phyloP scores from a whole-genome alignment of 371 early-diverging fungal species.

The Blakeslea trispora region DNA sequence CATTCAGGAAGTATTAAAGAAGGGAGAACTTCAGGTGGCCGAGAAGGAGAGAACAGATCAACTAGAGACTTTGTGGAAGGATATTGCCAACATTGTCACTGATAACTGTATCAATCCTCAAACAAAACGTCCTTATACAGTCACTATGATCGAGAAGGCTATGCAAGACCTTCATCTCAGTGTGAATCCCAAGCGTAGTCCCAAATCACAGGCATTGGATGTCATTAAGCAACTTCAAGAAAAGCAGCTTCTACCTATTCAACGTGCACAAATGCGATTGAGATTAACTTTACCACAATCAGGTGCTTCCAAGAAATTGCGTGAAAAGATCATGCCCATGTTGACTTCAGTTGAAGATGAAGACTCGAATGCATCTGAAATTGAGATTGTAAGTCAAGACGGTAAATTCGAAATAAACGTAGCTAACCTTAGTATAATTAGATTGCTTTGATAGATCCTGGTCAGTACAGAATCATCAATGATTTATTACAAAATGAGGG shows the following conservation, averaged over 20 bases:
- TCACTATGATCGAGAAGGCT: slow-evolving; percentile 96
- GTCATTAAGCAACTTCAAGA: slow-evolving; percentile 91
- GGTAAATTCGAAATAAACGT: too few species aligned
- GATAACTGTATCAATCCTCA: slow-evolving; percentile 95
- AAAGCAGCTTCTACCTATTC: slow-evolving; percentile 86
- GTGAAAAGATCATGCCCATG: slow-evolving; percentile 73
- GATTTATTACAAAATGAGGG: slow-evolving; percentile 82
- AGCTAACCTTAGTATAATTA: too few species aligned
- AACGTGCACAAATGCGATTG: slow-evolving; percentile 92
- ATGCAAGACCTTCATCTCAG: slow-evolving; percentile 92
- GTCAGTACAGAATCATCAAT: slow-evolving; percentile 81
- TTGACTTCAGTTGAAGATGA: slow-evolving; percentile 87
- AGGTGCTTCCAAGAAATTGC: slow-evolving; percentile 87
- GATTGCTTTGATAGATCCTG: slow-evolving; percentile 91
- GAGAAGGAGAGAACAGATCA: slow-evolving; percentile 92
- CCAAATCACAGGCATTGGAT: slow-evolving; percentile 89
- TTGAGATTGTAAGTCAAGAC: slow-evolving; percentile 80
- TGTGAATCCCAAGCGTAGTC: slow-evolving; percentile 83
- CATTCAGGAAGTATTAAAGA: slow-evolving; percentile 87
- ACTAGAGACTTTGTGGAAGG: slow-evolving; percentile 78
- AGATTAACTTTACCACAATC: slow-evolving; percentile 69
- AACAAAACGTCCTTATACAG: slow-evolving; percentile 93
- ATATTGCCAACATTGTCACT: slow-evolving; percentile 92
- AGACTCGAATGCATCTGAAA: slow-evolving; percentile 72
- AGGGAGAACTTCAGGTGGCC: slow-evolving; percentile 95